Percentiles rank a stretch among this genome's conserved stretches.
Evolutionary conservation across 1,284 basidiomycete species (phyloP).

Genomic region (Tilletiopsis washingtonensis): DNA sequence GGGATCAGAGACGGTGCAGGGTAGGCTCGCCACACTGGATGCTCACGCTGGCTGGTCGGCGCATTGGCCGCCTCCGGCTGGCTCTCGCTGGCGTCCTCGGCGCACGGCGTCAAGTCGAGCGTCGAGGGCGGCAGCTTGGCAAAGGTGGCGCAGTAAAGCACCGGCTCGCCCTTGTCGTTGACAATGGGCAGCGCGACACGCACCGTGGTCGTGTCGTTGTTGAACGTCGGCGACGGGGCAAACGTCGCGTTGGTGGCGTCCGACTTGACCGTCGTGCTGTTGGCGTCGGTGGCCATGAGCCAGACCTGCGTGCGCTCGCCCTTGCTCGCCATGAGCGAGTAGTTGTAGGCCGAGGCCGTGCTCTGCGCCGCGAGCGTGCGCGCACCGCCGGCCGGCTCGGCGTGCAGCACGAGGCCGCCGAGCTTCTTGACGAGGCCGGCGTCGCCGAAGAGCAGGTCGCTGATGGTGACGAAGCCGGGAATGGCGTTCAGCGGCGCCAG

Average conservation of each 20-base stretch:
- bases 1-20: not conserved
- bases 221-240: not conserved
- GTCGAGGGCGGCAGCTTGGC: constrained; percentile 2
- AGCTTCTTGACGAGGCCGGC: constrained; percentile 10
- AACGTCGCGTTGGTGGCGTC: not conserved
- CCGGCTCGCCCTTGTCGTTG: constrained; percentile 2
- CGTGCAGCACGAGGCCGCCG: constrained; percentile 8
- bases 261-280: not conserved
- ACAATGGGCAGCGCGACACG: not conserved
- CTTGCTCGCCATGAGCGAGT: constrained; percentile 8
- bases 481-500: constrained; percentile 12
- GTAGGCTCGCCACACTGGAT: not conserved
- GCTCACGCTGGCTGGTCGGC: not conserved
- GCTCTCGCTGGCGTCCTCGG: not conserved
- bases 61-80: not conserved
- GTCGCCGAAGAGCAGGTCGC: constrained; percentile 10
- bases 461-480: constrained; percentile 13
- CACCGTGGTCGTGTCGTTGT: not conserved
- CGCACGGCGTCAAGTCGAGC: constrained; percentile 3
- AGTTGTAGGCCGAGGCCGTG: not conserved
- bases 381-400: constrained; percentile 4
- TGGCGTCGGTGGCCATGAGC: constrained; percentile 6
- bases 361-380: not conserved
- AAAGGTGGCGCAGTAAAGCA: constrained; percentile 7
- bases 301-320: constrained; percentile 10